These are phyloP conservation scores for Geranium rotundifolium DNA, from an alignment of 345 rosid genomes.

Conservation along the genomic window DNA sequence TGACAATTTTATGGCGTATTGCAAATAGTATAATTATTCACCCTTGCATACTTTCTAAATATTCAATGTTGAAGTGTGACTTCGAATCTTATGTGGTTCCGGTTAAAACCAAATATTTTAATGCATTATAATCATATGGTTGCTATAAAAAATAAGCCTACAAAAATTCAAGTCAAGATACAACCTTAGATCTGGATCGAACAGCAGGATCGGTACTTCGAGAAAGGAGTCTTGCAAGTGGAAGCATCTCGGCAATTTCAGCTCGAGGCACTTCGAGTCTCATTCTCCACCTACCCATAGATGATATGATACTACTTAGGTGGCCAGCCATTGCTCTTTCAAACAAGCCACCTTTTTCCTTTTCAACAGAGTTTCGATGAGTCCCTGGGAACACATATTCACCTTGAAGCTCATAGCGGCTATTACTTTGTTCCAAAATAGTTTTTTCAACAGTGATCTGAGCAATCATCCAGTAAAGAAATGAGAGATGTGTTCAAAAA, in stretches of 20 bases:
- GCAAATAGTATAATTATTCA: no score
- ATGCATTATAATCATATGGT: no score
- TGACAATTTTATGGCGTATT: no score
- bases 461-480: neutral
- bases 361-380: slow-evolving; percentile 57
- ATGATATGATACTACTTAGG: slow-evolving; percentile 88
- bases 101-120: no score
- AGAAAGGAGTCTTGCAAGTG: slow-evolving; percentile 93
- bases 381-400: slow-evolving; percentile 97
- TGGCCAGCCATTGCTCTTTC: slow-evolving; percentile 93
- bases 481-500: no score
- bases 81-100: no score
- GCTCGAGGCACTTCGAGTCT: slow-evolving; percentile 98
- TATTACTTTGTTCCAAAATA: slow-evolving; percentile 74
- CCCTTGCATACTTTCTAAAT: no score
- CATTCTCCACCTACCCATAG: slow-evolving; percentile 99
- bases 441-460: slow-evolving; percentile 92
- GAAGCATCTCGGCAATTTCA: slow-evolving; percentile 99
- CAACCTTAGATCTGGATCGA: slow-evolving; percentile 87
- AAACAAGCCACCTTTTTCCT: slow-evolving; percentile 65
- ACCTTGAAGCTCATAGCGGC: slow-evolving; percentile 98
- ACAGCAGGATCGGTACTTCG: slow-evolving; percentile 97
- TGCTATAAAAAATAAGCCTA: no score
- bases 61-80: no score
- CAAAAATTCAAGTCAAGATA: neutral